phyloP scores from a whole-genome alignment of 352 stramenopile species.

The Phytopythium chamaehyphon region DNA sequence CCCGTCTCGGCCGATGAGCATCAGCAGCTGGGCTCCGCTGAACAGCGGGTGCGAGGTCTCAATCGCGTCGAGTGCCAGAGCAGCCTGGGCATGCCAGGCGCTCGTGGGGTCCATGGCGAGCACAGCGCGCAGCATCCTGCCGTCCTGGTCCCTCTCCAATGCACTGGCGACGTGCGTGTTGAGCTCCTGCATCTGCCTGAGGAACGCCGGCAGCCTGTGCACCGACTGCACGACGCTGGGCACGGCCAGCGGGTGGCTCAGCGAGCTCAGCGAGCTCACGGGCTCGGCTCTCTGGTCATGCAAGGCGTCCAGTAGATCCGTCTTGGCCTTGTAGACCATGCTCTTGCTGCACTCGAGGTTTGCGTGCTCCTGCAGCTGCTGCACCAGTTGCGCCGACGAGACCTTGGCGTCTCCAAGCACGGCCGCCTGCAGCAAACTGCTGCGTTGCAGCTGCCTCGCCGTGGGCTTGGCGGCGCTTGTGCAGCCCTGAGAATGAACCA shows the following conservation, averaged over 20 bases:
- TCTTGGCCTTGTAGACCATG: constrained; percentile 59
- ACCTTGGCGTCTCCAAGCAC: constrained; percentile 37
- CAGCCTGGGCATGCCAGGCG: constrained; percentile 36
- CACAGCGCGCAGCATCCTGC: constrained; percentile 26
- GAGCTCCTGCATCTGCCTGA: constrained; percentile 26
- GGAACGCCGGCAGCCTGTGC: constrained; percentile 37
- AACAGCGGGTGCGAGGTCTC: constrained; percentile 23
- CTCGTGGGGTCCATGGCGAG: constrained; percentile 34
- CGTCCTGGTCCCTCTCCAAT: constrained; percentile 23
- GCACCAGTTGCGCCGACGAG: constrained; percentile 33
- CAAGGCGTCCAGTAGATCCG: constrained; percentile 36
- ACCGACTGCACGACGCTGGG: constrained; percentile 15
- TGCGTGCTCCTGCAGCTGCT: constrained; percentile 23
- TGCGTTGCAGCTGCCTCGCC: constrained; percentile 36
- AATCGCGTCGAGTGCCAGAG: constrained; percentile 33
- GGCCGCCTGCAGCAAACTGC: constrained; percentile 29
- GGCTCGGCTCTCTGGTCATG: too few species aligned
- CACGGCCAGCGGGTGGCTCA: background rate
- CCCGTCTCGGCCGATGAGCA: constrained; percentile 32
- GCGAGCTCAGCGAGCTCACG: constrained; percentile 1
- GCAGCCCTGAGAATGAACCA: constrained; percentile 31
- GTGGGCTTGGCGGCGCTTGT: constrained; percentile 37
- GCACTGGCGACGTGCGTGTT: constrained; percentile 29
- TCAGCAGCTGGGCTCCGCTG: constrained; percentile 29
- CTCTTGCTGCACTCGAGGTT: constrained; percentile 44